Conservation (phyloP, 2,329 filamentous ascomycete genomes). For the Paraconiothyrium brasiliense region DNA sequence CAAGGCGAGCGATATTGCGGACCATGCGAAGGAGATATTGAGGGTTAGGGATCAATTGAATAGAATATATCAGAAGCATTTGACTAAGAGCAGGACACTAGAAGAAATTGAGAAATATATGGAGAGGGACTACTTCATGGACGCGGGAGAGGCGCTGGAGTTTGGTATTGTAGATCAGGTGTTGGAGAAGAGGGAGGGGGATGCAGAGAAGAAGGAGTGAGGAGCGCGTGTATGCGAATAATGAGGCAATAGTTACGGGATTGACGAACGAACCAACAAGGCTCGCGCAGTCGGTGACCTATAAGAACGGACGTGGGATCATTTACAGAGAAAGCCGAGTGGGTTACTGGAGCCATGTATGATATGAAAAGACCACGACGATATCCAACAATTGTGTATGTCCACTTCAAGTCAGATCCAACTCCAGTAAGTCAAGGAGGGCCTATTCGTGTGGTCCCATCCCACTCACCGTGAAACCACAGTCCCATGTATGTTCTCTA, state of each 20-base stretch:
- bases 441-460: no score
- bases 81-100: constrained; percentile 79
- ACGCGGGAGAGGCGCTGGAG: constrained; percentile 85
- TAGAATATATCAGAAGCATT: constrained; percentile 84
- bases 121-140: constrained; percentile 96
- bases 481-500: no score
- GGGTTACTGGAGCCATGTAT: no score
- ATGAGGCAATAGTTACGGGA: not conserved
- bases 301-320: not conserved
- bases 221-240: not conserved
- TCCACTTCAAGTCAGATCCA: no score
- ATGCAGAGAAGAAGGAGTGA: constrained; percentile 45
- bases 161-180: constrained; percentile 94
- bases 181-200: constrained; percentile 68
- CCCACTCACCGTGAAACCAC: no score
- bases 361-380: no score
- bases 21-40: constrained; percentile 97
- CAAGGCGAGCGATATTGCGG: constrained; percentile 83
- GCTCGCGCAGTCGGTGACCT: not conserved
- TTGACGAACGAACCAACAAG: not conserved
- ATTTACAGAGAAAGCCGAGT: not conserved
- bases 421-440: no score
- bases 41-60: constrained; percentile 86
- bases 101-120: constrained; percentile 92
- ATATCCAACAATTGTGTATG: no score